phyloP scores from a whole-genome alignment of 371 early-diverging fungal genomes.

The Mortierella sp. region DNA sequence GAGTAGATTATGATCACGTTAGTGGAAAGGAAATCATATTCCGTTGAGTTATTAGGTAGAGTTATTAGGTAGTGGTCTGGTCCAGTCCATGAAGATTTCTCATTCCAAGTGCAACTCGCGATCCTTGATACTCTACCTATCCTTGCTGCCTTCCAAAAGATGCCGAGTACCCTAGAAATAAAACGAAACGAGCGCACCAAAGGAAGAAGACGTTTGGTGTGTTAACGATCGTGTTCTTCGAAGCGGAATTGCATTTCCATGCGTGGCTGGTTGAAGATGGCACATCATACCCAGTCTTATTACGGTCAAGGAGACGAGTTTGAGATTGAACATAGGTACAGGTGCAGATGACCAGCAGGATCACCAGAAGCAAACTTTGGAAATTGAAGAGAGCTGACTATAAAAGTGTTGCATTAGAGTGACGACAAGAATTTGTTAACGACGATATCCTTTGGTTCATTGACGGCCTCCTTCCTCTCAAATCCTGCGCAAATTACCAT shows the following conservation, averaged over 20 bases:
- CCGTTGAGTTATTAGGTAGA: too few relatives aligned
- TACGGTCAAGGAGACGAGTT: slow-evolving; percentile 77
- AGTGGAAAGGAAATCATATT: neutral
- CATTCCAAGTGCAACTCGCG: neutral
- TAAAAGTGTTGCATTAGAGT: neutral
- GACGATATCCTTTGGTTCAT: too few relatives aligned
- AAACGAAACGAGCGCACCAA: neutral
- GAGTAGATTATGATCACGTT: too few relatives aligned
- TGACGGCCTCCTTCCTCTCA: too few relatives aligned
- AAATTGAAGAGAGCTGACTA: slow-evolving; percentile 89
- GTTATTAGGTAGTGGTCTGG: too few relatives aligned
- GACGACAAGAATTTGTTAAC: too few relatives aligned
- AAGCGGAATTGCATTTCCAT: too few relatives aligned
- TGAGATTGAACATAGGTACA: slow-evolving; percentile 82
- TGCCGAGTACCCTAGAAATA: slow-evolving; percentile 71
- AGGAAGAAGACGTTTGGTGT: neutral
- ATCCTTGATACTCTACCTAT: slow-evolving; percentile 62
- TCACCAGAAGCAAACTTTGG: slow-evolving; percentile 78
- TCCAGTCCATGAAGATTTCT: neutral
- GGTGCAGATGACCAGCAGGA: slow-evolving; percentile 86
- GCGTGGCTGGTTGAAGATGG: neutral
- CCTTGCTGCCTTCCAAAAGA: slow-evolving; percentile 93
- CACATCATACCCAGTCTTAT: slow-evolving; percentile 68
- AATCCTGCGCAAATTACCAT: slow-evolving; percentile 8
- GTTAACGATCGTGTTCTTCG: too few relatives aligned